Conservation (phyloP, 2,329 filamentous ascomycete genomes). For the Phyllosticta citriasiana region DNA sequence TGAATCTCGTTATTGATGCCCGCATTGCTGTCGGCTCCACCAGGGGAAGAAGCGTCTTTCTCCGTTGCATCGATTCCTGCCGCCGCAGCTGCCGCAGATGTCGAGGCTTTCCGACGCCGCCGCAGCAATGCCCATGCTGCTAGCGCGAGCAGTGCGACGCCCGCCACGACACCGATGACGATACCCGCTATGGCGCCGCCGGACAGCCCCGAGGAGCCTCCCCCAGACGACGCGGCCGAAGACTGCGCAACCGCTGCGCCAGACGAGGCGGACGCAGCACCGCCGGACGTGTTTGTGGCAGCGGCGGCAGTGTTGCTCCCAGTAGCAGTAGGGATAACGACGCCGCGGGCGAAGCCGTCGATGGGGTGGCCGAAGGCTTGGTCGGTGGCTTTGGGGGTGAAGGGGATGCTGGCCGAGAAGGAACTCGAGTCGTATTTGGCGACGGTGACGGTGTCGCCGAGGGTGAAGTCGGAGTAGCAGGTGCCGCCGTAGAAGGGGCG, state of each 20-base stretch:
- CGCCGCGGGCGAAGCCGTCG: slow-evolving; percentile 16
- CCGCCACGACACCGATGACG: slow-evolving; percentile 15
- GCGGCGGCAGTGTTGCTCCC: background rate
- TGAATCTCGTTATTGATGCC: background rate
- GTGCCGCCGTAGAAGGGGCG: slow-evolving; percentile 20
- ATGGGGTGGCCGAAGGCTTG: slow-evolving; percentile 21
- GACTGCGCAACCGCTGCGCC: no score
- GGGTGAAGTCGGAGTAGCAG: slow-evolving; percentile 18
- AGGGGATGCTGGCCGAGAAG: slow-evolving; percentile 9
- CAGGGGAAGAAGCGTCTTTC: background rate
- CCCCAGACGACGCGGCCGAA: background rate
- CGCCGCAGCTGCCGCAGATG: slow-evolving; percentile 10
- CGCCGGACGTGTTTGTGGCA: background rate
- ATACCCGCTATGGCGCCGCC: slow-evolving; percentile 17
- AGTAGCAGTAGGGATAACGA: background rate
- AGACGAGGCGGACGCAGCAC: slow-evolving; percentile 6
- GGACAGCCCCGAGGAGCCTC: background rate
- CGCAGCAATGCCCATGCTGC: background rate
- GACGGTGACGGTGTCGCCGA: slow-evolving; percentile 14
- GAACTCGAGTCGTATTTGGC: slow-evolving; percentile 15
- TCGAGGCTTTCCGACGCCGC: slow-evolving; percentile 7
- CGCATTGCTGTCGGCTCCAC: background rate
- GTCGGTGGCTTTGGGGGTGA: slow-evolving; percentile 5
- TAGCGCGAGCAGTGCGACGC: slow-evolving; percentile 14
- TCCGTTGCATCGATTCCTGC: background rate